phyloP scores from a whole-genome alignment of 805 yeast species.

The Lachancea meyersii region DNA sequence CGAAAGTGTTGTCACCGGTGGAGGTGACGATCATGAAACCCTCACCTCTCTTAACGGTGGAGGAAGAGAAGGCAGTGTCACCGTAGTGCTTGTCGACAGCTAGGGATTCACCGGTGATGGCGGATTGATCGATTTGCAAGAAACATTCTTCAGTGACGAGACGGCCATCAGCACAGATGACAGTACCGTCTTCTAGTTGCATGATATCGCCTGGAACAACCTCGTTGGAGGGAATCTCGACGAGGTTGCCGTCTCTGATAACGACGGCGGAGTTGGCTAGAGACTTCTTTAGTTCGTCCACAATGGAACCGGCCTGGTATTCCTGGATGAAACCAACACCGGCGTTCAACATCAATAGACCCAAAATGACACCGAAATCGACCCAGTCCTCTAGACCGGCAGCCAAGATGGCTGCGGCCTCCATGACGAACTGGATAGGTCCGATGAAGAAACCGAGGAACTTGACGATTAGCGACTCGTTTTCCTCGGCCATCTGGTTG shows the following conservation, averaged over 20 bases:
- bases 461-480: constrained; percentile 71
- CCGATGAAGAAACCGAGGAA: constrained; percentile 85
- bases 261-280: constrained; percentile 84
- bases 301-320: constrained; percentile 97
- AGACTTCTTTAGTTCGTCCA: constrained; percentile 92
- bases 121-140: constrained; percentile 92
- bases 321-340: constrained; percentile 95
- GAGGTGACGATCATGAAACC: constrained; percentile 90
- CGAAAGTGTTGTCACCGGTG: constrained; percentile 92
- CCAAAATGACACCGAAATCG: constrained; percentile 96
- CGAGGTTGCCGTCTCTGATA: constrained; percentile 71
- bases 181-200: constrained; percentile 88
- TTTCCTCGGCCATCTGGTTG: constrained; percentile 87
- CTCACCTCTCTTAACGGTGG: constrained; percentile 94
- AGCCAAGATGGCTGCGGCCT: constrained; percentile 91
- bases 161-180: constrained; percentile 90
- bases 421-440: constrained; percentile 96
- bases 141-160: constrained; percentile 77
- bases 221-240: constrained; percentile 75
- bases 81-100: constrained; percentile 90
- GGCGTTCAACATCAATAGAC: constrained; percentile 79
- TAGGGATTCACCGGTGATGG: constrained; percentile 94
- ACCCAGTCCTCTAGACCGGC: constrained; percentile 98
- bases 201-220: constrained; percentile 94
- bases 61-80: constrained; percentile 84